A percentile compares a stretch with the other conserved stretches of the same genome.
Evolutionary conservation across 768 basidiomycete genomes (phyloP).

Genomic region (Agrocybe chaxingu): DNA sequence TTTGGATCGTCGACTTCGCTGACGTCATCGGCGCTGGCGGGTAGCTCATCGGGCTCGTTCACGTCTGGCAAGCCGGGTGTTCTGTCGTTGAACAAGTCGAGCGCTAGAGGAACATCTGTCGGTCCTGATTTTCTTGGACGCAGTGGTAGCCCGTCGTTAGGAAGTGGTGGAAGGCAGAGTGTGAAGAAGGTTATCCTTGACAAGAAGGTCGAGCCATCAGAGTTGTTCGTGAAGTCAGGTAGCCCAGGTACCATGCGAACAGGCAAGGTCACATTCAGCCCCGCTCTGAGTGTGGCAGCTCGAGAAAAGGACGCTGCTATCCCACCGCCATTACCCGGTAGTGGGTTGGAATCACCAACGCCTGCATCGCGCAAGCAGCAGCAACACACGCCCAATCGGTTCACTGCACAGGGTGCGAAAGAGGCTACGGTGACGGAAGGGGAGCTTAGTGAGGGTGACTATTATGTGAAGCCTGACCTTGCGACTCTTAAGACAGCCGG

Average conservation of each 20-base stretch:
- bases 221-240: slow-evolving; percentile 57
- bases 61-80: slow-evolving; percentile 53
- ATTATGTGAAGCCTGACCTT: slow-evolving; percentile 84
- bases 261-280: slow-evolving; percentile 68
- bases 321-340: slow-evolving; percentile 24
- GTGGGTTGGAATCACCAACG: slow-evolving; percentile 31
- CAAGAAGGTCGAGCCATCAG: slow-evolving; percentile 74
- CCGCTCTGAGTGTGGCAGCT: slow-evolving; percentile 69
- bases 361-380: slow-evolving; percentile 33
- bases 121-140: slow-evolving; percentile 62
- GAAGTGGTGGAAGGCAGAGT: slow-evolving; percentile 70
- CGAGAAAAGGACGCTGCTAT: slow-evolving; percentile 66
- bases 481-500: slow-evolving; percentile 66
- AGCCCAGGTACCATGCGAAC: slow-evolving; percentile 39
- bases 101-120: slow-evolving; percentile 38
- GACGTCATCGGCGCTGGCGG: slow-evolving; percentile 29
- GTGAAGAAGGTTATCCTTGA: slow-evolving; percentile 92
- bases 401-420: slow-evolving; percentile 33
- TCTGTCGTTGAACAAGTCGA: slow-evolving; percentile 49
- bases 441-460: slow-evolving; percentile 79
- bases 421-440: slow-evolving; percentile 18
- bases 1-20: slow-evolving; percentile 52
- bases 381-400: slow-evolving; percentile 38
- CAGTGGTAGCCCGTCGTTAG: slow-evolving; percentile 60
- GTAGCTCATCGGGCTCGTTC: slow-evolving; percentile 44